Base-by-base conservation (phyloP, 805 yeast genomes). In the Metschnikowia santaceciliae region DNA sequence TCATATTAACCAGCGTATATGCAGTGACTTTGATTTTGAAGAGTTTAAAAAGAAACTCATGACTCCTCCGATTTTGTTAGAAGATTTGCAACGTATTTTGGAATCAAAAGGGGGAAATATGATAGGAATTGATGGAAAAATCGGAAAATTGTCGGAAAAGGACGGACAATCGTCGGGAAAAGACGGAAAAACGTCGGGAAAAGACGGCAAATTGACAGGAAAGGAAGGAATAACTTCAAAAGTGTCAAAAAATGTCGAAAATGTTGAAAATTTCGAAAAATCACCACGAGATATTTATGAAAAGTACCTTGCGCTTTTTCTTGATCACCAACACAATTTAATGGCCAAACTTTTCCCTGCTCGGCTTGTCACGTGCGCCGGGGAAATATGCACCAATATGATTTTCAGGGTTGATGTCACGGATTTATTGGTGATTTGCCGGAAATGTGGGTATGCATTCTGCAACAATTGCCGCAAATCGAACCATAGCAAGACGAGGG, bases 381-480 rank as follows among this genome's bases (percentile, higher is more conserved):
- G 82, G 14, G 50, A 37, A 6, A 55, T 59, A 20, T 83, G 88
- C 56, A 59, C 66, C 1, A 64, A 64, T 4, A 74, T 75, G 69
- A 73, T 82, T 26, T 70, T 81, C 34, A 65, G 82, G 43, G 73
- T 73, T 19, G 71, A 80, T 53, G 62, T 71, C 14, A 74, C 72
- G 49, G 80, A 78, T 7, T 62, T 72, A 7, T 64, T 83, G 49
- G 70, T 79, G 3, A 69, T 75, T 17, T 83, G 88, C 58, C 65
- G 71, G 0, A 53, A 61, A 3, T 83, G 88, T 60, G 62, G 65
- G 10, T 71, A 75, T 54, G 82, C 83, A 0, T 83, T 81, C 54
- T 83, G 88, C 58, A 70, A 71, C 52, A 71, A 70, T 26, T 83
- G 88, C 62, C 63, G 72, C 5, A 82, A 76, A 54, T 78, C 86